Conservation (phyloP, 768 basidiomycete species). For the Stropharia rugosoannulata region DNA sequence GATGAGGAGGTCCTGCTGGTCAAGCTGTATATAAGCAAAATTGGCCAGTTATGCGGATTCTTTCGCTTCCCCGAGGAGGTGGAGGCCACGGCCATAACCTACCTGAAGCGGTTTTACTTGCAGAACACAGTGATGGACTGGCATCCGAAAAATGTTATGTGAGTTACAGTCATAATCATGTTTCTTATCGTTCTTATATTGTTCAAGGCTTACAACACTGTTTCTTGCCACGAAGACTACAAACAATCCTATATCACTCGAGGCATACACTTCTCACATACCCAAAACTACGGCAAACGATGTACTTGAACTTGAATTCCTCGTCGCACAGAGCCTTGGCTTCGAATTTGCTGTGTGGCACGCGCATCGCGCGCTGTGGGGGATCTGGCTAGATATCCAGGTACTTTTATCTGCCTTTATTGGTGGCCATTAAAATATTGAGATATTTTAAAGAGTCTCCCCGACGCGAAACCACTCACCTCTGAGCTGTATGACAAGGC, state of each 20-base stretch:
- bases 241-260: slow-evolving; percentile 89
- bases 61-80: slow-evolving; percentile 92
- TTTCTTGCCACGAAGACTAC: slow-evolving; percentile 97
- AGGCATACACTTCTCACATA: slow-evolving; percentile 80
- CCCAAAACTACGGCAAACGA: slow-evolving; percentile 79
- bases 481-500: slow-evolving; percentile 64
- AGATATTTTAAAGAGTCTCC: slow-evolving; percentile 40
- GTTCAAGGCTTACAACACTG: slow-evolving; percentile 83
- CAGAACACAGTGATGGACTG: slow-evolving; percentile 99
- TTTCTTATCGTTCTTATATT: slow-evolving; percentile 3
- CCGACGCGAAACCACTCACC: slow-evolving; percentile 50
- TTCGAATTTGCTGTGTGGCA: slow-evolving; percentile 97
- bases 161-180: slow-evolving; percentile 57
- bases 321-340: slow-evolving; percentile 89
- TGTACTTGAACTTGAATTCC: slow-evolving; percentile 92
- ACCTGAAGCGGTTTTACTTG: slow-evolving; percentile 95
- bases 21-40: slow-evolving; percentile 84
- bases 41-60: slow-evolving; percentile 79
- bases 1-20: slow-evolving; percentile 88
- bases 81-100: slow-evolving; percentile 88
- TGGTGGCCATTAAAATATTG: background rate
- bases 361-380: slow-evolving; percentile 85
- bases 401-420: slow-evolving; percentile 35
- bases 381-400: slow-evolving; percentile 86
- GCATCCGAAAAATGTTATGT: slow-evolving; percentile 99